Conservation (phyloP, 306 rosid species). For the Gleditsia sinensis region DNA sequence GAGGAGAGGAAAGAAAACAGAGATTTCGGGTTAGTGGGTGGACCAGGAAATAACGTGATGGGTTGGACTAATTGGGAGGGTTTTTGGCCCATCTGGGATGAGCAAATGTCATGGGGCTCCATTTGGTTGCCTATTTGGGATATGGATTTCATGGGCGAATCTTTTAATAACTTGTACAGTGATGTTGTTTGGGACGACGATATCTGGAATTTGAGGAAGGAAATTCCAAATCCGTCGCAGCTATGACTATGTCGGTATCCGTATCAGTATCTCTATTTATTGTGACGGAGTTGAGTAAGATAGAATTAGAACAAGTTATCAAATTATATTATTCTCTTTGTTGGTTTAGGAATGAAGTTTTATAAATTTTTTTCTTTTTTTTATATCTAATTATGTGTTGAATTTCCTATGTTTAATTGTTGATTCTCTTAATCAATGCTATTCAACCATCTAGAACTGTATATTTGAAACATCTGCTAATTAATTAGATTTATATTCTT, state of each 20-base stretch:
- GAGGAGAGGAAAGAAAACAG: constrained; percentile 28
- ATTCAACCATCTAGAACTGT: too few relatives aligned
- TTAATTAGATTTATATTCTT: too few relatives aligned
- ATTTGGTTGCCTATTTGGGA: constrained; percentile 66
- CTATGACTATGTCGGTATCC: too few relatives aligned
- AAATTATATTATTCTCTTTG: background rate
- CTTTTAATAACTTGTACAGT: constrained; percentile 43
- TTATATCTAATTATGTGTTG: too few relatives aligned
- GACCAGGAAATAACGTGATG: constrained; percentile 11
- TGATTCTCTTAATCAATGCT: too few relatives aligned
- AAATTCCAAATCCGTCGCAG: constrained; percentile 38
- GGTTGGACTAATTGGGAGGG: constrained; percentile 37
- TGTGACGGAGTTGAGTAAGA: too few relatives aligned
- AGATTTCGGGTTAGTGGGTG: background rate
- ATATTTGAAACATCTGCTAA: too few relatives aligned
- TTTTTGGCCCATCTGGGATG: constrained; percentile 48
- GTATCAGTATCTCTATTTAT: too few relatives aligned
- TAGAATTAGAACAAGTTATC: too few relatives aligned
- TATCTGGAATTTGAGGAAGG: constrained; percentile 62
- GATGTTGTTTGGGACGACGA: constrained; percentile 72
- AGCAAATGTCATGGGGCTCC: constrained; percentile 80
- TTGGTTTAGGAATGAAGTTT: background rate
- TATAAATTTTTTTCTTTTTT: background rate
- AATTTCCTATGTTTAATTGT: too few relatives aligned
- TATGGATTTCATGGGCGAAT: constrained; percentile 51